These are phyloP conservation scores for Acer campestre DNA, from an alignment of 345 rosid species.

Conservation along the genomic window DNA sequence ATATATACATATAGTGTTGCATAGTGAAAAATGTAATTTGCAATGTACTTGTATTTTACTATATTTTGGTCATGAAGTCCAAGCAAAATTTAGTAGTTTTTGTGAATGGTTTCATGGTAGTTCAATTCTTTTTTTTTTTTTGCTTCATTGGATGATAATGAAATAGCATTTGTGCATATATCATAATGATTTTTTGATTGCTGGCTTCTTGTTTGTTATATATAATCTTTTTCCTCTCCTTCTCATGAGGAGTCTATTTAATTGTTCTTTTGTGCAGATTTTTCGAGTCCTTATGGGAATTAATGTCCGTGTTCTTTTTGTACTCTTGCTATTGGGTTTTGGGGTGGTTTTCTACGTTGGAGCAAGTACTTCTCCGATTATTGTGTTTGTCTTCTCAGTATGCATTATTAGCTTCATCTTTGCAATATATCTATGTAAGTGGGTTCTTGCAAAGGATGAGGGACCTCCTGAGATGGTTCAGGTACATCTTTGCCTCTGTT, in stretches of 20 bases:
- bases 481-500: conserved; percentile 46
- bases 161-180: background rate
- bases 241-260: background rate
- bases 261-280: conserved; percentile 55
- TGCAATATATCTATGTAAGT: conserved; percentile 77
- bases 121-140: background rate
- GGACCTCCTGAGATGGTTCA: conserved; percentile 97
- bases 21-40: background rate
- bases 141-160: background rate
- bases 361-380: conserved; percentile 88
- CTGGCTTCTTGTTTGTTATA: background rate
- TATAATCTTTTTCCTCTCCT: background rate
- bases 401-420: conserved; percentile 84
- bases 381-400: conserved; percentile 84
- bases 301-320: conserved; percentile 74
- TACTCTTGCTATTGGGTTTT: conserved; percentile 67
- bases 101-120: background rate
- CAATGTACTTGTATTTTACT: background rate
- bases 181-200: background rate
- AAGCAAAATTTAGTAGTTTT: background rate
- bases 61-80: background rate
- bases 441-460: conserved; percentile 98
- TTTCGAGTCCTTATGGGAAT: conserved; percentile 77
- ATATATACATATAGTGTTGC: background rate
- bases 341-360: conserved; percentile 84